These are phyloP conservation scores for Lizanozyma gosingica DNA, from an alignment of 1,139 yeast species.

Conservation along the genomic window DNA sequence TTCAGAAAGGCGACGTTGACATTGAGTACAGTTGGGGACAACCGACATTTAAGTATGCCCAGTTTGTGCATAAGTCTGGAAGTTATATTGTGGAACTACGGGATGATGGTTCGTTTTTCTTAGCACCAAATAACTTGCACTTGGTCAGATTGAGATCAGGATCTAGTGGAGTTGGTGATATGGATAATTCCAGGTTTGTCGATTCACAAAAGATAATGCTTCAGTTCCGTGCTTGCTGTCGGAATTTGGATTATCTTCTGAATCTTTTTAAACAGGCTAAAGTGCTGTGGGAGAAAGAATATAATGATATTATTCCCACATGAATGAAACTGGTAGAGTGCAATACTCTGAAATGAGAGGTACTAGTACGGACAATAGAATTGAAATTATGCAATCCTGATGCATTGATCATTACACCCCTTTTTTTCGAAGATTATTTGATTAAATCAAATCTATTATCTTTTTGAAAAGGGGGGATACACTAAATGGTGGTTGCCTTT, in stretches of 20 bases:
- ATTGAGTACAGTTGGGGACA: conserved; percentile 86
- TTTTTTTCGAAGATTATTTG: too few species aligned
- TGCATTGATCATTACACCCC: too few species aligned
- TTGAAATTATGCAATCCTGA: too few species aligned
- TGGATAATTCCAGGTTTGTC: conserved; percentile 23
- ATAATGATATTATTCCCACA: neutral
- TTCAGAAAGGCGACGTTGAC: conserved; percentile 44
- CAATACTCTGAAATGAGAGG: too few species aligned
- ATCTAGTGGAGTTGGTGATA: conserved; percentile 16
- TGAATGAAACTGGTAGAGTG: too few species aligned
- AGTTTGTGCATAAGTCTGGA: conserved; percentile 85
- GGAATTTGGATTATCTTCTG: conserved; percentile 37
- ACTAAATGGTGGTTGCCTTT: too few species aligned
- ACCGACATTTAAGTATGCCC: conserved; percentile 74
- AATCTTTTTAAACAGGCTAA: conserved; percentile 53
- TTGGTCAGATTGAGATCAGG: conserved; percentile 48
- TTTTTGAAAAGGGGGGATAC: too few species aligned
- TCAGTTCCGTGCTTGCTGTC: conserved; percentile 56
- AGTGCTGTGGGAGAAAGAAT: conserved; percentile 23
- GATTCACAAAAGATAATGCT: conserved; percentile 72
- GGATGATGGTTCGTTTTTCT: conserved; percentile 68
- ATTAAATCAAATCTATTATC: too few species aligned
- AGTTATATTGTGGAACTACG: conserved; percentile 82
- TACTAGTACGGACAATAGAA: too few species aligned
- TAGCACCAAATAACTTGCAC: conserved; percentile 76